Evolutionary conservation across 1,139 yeast genomes (phyloP).

Genomic region (Geotrichum histeridarum): DNA sequence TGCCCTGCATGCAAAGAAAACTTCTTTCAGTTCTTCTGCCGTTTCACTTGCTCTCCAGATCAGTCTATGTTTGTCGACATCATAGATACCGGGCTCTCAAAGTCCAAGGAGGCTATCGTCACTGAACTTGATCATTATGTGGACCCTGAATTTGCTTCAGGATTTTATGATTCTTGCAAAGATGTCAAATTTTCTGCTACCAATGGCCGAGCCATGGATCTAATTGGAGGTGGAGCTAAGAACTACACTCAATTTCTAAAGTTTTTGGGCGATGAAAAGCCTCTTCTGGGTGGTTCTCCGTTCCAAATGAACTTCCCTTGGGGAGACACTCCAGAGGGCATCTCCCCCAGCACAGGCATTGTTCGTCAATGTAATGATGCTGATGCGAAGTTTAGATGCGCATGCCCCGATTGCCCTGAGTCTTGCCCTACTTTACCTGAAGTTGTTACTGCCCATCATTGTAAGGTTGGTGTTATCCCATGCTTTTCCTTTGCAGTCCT

Average conservation of each 20-base stretch:
- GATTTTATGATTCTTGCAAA: constrained; percentile 77
- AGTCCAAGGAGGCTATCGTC: constrained; percentile 56
- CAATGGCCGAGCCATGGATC: constrained; percentile 93
- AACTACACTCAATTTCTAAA: constrained; percentile 68
- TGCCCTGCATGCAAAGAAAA: constrained; percentile 93
- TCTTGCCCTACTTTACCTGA: constrained; percentile 68
- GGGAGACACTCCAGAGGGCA: constrained; percentile 35
- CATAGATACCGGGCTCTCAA: constrained; percentile 51
- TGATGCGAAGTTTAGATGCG: constrained; percentile 58
- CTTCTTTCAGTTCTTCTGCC: constrained; percentile 79
- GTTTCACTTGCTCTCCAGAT: constrained; percentile 83
- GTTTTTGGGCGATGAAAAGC: constrained; percentile 91
- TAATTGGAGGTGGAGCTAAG: constrained; percentile 93
- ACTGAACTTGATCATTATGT: constrained; percentile 65
- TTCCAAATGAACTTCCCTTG: constrained; percentile 81
- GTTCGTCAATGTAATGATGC: constrained; percentile 57
- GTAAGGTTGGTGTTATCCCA: constrained; percentile 60
- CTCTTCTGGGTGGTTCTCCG: constrained; percentile 89
- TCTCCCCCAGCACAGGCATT: constrained; percentile 35
- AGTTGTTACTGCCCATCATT: constrained; percentile 39
- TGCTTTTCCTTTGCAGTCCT: constrained; percentile 67
- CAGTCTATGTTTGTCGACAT: constrained; percentile 73
- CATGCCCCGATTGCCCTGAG: constrained; percentile 82
- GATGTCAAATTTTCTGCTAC: constrained; percentile 89
- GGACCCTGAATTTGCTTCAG: constrained; percentile 53